Percentiles rank a stretch among this genome's conserved stretches.
These are phyloP conservation scores for Alternaria sp. DNA, from an alignment of 2,329 filamentous ascomycete genomes.

Conservation along the genomic window DNA sequence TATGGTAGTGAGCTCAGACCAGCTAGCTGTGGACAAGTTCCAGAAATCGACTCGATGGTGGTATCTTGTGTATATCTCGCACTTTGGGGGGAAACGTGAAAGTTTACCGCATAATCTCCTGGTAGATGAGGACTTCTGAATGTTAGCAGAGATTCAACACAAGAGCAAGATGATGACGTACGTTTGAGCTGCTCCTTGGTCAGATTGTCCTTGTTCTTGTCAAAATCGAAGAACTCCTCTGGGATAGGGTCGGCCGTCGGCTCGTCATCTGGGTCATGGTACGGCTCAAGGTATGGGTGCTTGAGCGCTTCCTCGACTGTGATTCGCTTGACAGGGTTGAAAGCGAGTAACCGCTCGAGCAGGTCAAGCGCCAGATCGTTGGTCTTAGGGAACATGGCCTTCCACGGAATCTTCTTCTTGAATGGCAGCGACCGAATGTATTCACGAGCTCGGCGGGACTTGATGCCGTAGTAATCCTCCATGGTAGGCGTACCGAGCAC, in stretches of 20 bases:
- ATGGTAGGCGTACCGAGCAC: conserved; percentile 98
- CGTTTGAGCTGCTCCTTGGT: conserved; percentile 99
- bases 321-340: conserved; percentile 99
- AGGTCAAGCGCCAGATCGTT: conserved; percentile 95
- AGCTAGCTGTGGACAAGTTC: conserved; percentile 34
- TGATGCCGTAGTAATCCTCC: conserved; percentile 99
- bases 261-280: conserved; percentile 98
- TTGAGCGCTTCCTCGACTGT: conserved; percentile 96
- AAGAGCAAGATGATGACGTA: conserved; percentile 49
- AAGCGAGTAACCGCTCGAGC: conserved; percentile 93
- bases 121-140: conserved; percentile 79
- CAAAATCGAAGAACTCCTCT: conserved; percentile 99
- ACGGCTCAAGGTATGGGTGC: conserved; percentile 97
- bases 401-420: conserved; percentile 99
- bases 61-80: conserved; percentile 36
- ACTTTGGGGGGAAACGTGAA: conserved; percentile 13
- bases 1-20: conserved; percentile 34
- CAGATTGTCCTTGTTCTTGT: conserved; percentile 99
- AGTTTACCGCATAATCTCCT: conserved; percentile 86
- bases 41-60: conserved; percentile 29
- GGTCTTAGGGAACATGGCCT: conserved; percentile 97
- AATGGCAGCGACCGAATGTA: conserved; percentile 98
- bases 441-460: conserved; percentile 94
- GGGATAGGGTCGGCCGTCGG: conserved; percentile 96
- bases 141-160: conserved; percentile 24